These are phyloP conservation scores for Monilinia vaccinii-corymbosi DNA, from an alignment of 2,329 filamentous ascomycete species.

Conservation along the genomic window DNA sequence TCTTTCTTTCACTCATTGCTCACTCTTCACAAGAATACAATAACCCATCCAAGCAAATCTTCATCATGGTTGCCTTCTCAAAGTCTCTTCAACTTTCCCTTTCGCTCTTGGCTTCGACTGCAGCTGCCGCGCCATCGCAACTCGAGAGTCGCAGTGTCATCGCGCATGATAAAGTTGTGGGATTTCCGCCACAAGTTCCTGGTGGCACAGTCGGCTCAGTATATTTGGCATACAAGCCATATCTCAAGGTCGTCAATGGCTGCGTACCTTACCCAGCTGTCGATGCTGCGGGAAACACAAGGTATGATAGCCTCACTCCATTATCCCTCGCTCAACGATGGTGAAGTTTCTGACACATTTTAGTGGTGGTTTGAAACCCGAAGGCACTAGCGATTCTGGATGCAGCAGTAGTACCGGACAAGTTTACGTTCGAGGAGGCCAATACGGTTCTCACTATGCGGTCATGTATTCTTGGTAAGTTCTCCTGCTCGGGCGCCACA, in stretches of 20 bases:
- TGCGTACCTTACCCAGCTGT: slow-evolving; percentile 57
- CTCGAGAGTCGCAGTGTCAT: slow-evolving; percentile 34
- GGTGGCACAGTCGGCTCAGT: slow-evolving; percentile 36
- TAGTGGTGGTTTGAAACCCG: slow-evolving; percentile 26
- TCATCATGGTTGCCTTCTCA: slow-evolving; percentile 18
- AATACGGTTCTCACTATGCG: slow-evolving; percentile 35
- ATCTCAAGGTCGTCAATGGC: slow-evolving; percentile 45
- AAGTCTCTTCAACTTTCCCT: slow-evolving; percentile 13
- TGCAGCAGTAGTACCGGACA: slow-evolving; percentile 40
- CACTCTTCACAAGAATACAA: background rate
- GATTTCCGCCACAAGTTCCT: slow-evolving; percentile 45
- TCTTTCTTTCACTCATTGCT: background rate
- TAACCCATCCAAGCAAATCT: background rate
- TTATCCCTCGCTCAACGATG: background rate
- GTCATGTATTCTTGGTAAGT: slow-evolving; percentile 43
- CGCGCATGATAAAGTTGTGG: slow-evolving; percentile 38
- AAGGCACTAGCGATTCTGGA: slow-evolving; percentile 31
- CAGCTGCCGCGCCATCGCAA: slow-evolving; percentile 18
- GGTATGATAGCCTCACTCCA: slow-evolving; percentile 32
- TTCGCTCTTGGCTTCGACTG: slow-evolving; percentile 12
- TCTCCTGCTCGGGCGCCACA: slow-evolving; percentile 22
- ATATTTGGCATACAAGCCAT: slow-evolving; percentile 48
- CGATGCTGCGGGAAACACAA: slow-evolving; percentile 46
- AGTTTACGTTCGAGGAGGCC: slow-evolving; percentile 38
- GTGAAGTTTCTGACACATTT: background rate